Percentiles rank a stretch among this genome's conserved stretches.
phyloP scores from a whole-genome alignment of 495 filamentous ascomycete species.

The Penicillium coprophilum region DNA sequence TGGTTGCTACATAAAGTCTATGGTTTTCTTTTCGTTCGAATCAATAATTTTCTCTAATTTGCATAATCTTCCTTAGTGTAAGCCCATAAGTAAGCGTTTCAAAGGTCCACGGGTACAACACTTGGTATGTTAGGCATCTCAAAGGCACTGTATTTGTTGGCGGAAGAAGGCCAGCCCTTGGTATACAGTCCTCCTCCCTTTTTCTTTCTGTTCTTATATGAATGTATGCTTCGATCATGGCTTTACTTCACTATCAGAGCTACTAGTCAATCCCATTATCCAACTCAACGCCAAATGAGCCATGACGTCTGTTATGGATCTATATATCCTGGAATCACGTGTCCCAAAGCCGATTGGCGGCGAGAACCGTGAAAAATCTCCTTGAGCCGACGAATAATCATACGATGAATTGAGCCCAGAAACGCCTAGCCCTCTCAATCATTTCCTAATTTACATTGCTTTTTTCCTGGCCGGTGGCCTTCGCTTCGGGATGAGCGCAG shows the following conservation, averaged over 20 bases:
- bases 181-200: background rate
- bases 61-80: background rate
- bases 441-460: slow-evolving; percentile 1
- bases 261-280: background rate
- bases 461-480: slow-evolving; percentile 4
- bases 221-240: background rate
- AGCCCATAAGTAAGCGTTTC: background rate
- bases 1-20: slow-evolving; percentile 28
- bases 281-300: background rate
- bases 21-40: slow-evolving; percentile 14
- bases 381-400: slow-evolving; percentile 13
- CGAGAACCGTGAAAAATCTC: slow-evolving; percentile 32
- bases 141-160: background rate
- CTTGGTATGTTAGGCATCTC: background rate
- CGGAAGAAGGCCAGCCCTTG: background rate
- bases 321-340: slow-evolving; percentile 20
- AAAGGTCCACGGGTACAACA: background rate
- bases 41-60: slow-evolving; percentile 19
- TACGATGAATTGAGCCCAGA: slow-evolving; percentile 21
- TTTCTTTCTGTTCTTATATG: background rate
- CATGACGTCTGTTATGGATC: slow-evolving; percentile 14
- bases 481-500: slow-evolving; percentile 40
- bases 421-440: background rate
- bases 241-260: background rate
- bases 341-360: slow-evolving; percentile 31